phyloP scores from a whole-genome alignment of 306 rosid species.

The Rosa chinensis region DNA sequence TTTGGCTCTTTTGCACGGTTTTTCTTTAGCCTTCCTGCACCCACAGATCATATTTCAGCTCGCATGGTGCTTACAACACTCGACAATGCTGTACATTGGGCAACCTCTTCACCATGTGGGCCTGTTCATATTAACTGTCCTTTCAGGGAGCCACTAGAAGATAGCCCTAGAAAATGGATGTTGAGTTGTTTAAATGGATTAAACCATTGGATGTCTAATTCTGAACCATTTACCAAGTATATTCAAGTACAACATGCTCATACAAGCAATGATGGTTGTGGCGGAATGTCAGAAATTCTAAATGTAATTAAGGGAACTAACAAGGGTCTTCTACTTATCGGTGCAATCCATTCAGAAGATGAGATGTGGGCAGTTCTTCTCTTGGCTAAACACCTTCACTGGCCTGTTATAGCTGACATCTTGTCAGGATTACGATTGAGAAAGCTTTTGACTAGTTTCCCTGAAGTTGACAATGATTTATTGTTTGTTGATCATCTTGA shows the following conservation, averaged over 20 bases:
- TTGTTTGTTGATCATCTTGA: conserved; percentile 88
- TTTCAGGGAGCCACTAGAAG: conserved; percentile 89
- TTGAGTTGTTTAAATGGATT: conserved; percentile 71
- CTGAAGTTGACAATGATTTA: conserved; percentile 55
- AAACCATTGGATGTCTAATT: conserved; percentile 66
- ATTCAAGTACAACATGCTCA: conserved; percentile 45
- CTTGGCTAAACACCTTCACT: conserved; percentile 78
- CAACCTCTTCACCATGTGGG: conserved; percentile 77
- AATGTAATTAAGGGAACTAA: conserved; percentile 49
- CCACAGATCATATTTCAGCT: conserved; percentile 76
- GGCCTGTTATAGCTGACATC: conserved; percentile 94
- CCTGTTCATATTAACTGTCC: conserved; percentile 94
- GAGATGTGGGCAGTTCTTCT: conserved; percentile 94
- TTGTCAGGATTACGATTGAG: conserved; percentile 89
- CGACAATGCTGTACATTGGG: conserved; percentile 86
- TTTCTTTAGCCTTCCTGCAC: conserved; percentile 88
- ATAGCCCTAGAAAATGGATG: conserved; percentile 66
- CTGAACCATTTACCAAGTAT: conserved; percentile 87
- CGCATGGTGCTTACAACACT: conserved; percentile 85
- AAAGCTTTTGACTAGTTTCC: conserved; percentile 60
- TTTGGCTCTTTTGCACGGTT: conserved; percentile 92
- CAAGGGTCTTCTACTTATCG: conserved; percentile 69
- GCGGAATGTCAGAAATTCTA: conserved; percentile 57
- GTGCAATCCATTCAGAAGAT: conserved; percentile 80
- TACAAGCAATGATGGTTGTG: conserved; percentile 32